A percentile compares a stretch with the other conserved stretches of the same genome.
Conservation (phyloP, 768 basidiomycete species). For the Tylopilus balloui region DNA sequence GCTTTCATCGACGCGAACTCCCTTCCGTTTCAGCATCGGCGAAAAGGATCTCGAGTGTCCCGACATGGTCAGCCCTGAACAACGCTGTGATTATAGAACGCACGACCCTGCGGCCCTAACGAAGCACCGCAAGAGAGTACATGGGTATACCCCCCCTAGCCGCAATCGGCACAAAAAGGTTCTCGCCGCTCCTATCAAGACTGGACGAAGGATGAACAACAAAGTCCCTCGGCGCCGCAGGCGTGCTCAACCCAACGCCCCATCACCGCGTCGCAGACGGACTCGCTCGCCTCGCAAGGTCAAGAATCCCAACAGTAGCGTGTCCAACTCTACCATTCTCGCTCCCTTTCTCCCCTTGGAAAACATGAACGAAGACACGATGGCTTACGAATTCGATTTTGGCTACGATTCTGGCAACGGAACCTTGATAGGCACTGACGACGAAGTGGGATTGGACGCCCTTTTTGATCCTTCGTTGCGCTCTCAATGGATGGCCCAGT, state of each 20-base stretch:
- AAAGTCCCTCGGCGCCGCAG: background rate
- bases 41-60: conserved; percentile 18
- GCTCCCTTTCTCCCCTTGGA: background rate
- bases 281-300: background rate
- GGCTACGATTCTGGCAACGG: background rate
- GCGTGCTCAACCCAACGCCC: background rate
- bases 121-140: conserved; percentile 22
- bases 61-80: background rate
- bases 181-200: background rate
- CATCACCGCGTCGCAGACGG: background rate
- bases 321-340: background rate
- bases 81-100: conserved; percentile 21
- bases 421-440: background rate
- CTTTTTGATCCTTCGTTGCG: conserved; percentile 6
- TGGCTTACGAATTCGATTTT: background rate
- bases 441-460: conserved; percentile 5
- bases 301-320: background rate
- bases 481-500: conserved; percentile 13
- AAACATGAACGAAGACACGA: background rate
- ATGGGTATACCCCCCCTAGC: conserved; percentile 15
- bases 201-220: background rate
- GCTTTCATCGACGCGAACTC: background rate
- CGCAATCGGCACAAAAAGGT: background rate
- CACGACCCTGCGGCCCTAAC: conserved; percentile 25
- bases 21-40: conserved; percentile 17